Evolutionary conservation across 2,329 filamentous ascomycete species (phyloP), one percentile per base, ranked within the genome.

Genomic region (Didymella arachidicola): DNA sequence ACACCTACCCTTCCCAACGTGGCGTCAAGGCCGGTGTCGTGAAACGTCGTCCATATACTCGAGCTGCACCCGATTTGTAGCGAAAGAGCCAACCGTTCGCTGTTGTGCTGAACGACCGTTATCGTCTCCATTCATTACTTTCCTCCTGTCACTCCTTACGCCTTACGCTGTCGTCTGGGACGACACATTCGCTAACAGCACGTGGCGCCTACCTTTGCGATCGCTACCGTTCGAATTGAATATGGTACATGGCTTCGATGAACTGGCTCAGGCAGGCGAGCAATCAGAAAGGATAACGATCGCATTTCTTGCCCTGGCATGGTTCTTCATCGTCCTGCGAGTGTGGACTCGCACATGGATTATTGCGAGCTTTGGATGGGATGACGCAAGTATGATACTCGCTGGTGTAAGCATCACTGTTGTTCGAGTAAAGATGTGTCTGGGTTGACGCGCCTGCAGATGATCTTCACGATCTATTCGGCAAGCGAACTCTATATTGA

Each of bases 351-450:
- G 79, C 38, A 71, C 70, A 1, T 68, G 65, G 30, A 62, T 80
- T 27, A 77, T 79, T 34, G 66, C 72, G 16, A 77, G 69, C 43
- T 78, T 80, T 54, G 79, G 80, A 2, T 79, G 77, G 75, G 80
- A 82, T 54, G 80, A 82, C 64, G 69, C 65, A 14, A 68, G 72
- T 2, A 79, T 81, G 70, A 60, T 80, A 4, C 47, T 79, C 14
- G 74, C 79, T 7, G 68, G 70, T 29, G 79, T 80, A 34, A 4
- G 43, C 7, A 3, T 41, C 10, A 26, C 2, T 30, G 7, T 10
- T 25, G 8, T 18, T 11, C 1, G 44, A 3, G 16, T 16, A 32
- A 32, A 32, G 14, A 19, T 11, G 27, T 5, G 14, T 29, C 10
- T 7, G 14, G 26, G 29, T 59, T 68, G 43, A 68, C 29, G 34